Percentiles rank a stretch among this genome's conserved stretches.
phyloP scores from a whole-genome alignment of 2,329 filamentous ascomycete genomes.

The Paracamarosporium sp. region DNA sequence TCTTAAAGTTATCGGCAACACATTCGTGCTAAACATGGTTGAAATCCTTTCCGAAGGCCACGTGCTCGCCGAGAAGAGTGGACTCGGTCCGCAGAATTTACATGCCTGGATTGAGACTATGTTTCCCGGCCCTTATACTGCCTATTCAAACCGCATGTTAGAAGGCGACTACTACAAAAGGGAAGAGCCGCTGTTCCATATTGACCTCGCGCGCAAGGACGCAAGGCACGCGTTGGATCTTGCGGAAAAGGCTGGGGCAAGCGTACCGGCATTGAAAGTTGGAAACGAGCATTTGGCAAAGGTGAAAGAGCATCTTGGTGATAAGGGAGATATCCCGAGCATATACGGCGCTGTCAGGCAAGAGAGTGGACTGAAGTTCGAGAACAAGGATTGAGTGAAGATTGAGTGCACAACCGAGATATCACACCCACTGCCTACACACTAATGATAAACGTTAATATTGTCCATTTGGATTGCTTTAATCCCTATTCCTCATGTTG shows the following conservation, averaged over 20 bases:
- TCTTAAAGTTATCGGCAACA: slow-evolving; percentile 86
- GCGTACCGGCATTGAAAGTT: slow-evolving; percentile 69
- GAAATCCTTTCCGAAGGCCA: slow-evolving; percentile 80
- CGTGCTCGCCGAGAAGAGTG: slow-evolving; percentile 79
- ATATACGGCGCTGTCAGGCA: slow-evolving; percentile 82
- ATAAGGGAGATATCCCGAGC: slow-evolving; percentile 77
- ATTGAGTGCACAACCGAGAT: background rate
- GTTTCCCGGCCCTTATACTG: slow-evolving; percentile 77
- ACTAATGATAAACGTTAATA: too few species aligned
- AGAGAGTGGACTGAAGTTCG: slow-evolving; percentile 76
- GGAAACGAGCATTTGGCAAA: slow-evolving; percentile 70
- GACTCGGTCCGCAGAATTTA: slow-evolving; percentile 73
- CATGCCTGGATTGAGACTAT: slow-evolving; percentile 75
- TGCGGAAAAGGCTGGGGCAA: slow-evolving; percentile 67
- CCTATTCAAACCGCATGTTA: slow-evolving; percentile 77
- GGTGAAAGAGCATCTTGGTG: slow-evolving; percentile 73
- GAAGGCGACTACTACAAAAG: slow-evolving; percentile 78
- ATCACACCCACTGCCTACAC: too few species aligned
- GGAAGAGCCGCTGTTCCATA: slow-evolving; percentile 80
- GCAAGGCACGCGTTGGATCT: slow-evolving; percentile 74
- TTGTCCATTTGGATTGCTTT: too few species aligned
- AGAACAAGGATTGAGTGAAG: slow-evolving; percentile 48
- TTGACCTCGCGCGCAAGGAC: slow-evolving; percentile 85
- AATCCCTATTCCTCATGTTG: too few species aligned
- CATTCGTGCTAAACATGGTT: slow-evolving; percentile 83